Conservation (phyloP, 805 yeast species). For the Metschnikowia rubicola region DNA sequence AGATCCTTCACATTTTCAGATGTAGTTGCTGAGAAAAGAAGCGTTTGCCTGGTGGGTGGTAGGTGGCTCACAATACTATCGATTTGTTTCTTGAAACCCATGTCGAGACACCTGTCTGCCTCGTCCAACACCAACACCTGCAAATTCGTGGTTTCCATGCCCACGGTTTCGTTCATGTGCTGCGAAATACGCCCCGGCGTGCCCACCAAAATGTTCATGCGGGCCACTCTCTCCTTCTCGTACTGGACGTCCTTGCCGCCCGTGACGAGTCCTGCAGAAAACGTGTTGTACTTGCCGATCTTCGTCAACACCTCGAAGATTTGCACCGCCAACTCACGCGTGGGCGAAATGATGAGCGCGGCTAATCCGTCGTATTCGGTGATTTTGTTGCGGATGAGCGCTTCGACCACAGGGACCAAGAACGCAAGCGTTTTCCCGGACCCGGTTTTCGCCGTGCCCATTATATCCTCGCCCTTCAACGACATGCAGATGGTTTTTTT, state of each 20-base stretch:
- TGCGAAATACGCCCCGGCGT: constrained; percentile 91
- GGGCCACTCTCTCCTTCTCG: constrained; percentile 75
- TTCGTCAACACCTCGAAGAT: constrained; percentile 83
- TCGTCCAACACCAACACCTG: constrained; percentile 84
- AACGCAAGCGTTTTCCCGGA: constrained; percentile 91
- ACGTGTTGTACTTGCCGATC: constrained; percentile 68
- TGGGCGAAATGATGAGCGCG: constrained; percentile 85
- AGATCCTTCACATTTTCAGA: constrained; percentile 77
- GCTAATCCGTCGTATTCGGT: constrained; percentile 85
- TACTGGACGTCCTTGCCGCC: constrained; percentile 88
- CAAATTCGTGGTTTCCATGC: constrained; percentile 68
- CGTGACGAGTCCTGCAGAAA: constrained; percentile 87
- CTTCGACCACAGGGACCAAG: constrained; percentile 74
- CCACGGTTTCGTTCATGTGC: constrained; percentile 86
- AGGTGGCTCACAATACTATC: constrained; percentile 77
- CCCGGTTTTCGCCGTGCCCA: constrained; percentile 88
- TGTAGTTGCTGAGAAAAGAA: constrained; percentile 86
- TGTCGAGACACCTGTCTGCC: constrained; percentile 88
- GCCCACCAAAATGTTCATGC: constrained; percentile 79
- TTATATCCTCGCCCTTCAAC: constrained; percentile 70
- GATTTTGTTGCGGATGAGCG: constrained; percentile 66
- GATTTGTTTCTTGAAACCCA: constrained; percentile 84
- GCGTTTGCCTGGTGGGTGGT: constrained; percentile 78
- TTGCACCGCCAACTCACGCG: constrained; percentile 88
- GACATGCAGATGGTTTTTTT: constrained; percentile 71